phyloP scores from a whole-genome alignment of 139 green algal genomes.

The Chlorella ohadii region DNA sequence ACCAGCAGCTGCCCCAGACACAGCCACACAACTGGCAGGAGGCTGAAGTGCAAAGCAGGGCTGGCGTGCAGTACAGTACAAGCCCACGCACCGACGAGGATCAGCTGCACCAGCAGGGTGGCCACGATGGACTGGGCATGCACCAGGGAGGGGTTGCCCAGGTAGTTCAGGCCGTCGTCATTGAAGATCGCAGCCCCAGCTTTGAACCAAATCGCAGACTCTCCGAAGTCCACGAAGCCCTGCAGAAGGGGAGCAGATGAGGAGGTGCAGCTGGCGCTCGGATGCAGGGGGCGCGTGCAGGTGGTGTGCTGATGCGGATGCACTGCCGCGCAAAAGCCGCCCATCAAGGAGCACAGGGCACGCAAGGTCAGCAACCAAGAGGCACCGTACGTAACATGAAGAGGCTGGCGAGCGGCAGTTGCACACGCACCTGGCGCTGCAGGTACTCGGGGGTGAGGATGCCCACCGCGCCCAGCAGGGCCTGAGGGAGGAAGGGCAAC shows the following conservation, averaged over 20 bases:
- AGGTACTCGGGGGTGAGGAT: slow-evolving; percentile 49
- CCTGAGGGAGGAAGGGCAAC: slow-evolving; percentile 46
- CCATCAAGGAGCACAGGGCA: no score
- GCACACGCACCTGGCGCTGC: neutral
- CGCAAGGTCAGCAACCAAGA: no score
- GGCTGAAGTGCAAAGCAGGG: no score
- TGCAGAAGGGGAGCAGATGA: neutral
- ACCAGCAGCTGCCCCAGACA: no score
- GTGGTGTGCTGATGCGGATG: no score
- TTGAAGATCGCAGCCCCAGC: slow-evolving; percentile 93
- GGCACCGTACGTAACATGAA: no score
- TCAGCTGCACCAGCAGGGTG: slow-evolving; percentile 66
- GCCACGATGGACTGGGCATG: slow-evolving; percentile 87
- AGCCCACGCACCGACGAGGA: no score
- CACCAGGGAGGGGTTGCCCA: slow-evolving; percentile 77
- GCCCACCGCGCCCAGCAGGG: slow-evolving; percentile 83
- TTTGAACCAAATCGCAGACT: slow-evolving; percentile 94
- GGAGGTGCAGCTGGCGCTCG: neutral
- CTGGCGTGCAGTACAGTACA: no score
- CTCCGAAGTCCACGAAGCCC: slow-evolving; percentile 63
- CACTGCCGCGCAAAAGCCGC: no score
- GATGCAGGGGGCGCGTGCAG: no score
- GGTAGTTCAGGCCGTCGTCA: slow-evolving; percentile 82
- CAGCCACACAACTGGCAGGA: no score
- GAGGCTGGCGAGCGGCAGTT: no score